These are phyloP conservation scores for Silene latifolia DNA, from an alignment of 148 eudicot genomes.

Conservation along the genomic window DNA sequence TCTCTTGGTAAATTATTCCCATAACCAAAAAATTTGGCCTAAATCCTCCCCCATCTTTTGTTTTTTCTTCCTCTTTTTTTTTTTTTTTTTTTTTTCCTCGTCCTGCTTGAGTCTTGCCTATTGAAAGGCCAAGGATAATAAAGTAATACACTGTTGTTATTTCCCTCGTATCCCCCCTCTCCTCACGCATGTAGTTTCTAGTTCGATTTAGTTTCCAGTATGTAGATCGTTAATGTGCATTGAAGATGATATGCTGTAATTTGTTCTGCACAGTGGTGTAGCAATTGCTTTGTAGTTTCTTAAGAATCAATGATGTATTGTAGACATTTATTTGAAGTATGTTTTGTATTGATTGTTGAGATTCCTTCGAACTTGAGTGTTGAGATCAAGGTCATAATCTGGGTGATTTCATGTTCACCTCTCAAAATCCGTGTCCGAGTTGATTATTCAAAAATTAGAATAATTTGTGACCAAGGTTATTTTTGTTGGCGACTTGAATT, in stretches of 20 bases:
- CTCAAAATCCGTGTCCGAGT: no score
- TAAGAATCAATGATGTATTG: neutral
- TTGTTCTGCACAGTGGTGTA: neutral
- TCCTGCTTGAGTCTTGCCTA: neutral
- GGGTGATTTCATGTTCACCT: no score
- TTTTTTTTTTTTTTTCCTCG: neutral
- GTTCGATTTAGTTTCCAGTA: conserved; percentile 22
- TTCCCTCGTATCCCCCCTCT: neutral
- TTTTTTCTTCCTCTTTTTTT: neutral
- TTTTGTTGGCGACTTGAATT: no score
- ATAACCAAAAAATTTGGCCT: conserved; percentile 2
- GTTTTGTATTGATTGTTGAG: no score
- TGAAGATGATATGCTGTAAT: neutral
- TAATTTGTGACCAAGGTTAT: no score
- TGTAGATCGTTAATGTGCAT: conserved; percentile 8
- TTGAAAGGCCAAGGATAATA: neutral
- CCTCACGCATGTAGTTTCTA: conserved; percentile 17
- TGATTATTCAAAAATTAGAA: no score
- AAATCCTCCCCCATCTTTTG: neutral
- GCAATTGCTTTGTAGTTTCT: neutral
- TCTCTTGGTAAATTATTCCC: conserved; percentile 62
- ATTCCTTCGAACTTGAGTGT: no score
- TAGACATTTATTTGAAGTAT: neutral
- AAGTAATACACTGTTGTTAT: neutral
- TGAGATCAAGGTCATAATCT: no score